Conservation (phyloP, 164 flowering plant species). For the Paratinospora sagittata region DNA sequence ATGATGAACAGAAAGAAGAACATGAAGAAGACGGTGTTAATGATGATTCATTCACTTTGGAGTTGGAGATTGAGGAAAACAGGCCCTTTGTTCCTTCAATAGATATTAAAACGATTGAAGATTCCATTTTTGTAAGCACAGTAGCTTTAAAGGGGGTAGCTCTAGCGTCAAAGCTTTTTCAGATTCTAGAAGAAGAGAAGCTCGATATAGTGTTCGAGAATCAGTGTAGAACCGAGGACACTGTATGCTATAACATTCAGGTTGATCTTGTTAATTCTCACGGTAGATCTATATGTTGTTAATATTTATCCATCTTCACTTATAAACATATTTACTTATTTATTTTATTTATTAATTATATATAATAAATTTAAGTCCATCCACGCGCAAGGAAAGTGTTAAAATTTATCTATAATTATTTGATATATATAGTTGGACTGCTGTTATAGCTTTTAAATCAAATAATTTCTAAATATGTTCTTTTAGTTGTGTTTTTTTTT, state of each 20-base stretch:
- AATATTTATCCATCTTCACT: too few species aligned
- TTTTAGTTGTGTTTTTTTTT: too few species aligned
- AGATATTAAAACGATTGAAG: constrained; percentile 10
- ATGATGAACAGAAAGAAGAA: neutral
- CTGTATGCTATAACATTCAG: constrained; percentile 20
- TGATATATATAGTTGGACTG: too few species aligned
- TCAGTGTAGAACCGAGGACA: constrained; percentile 21
- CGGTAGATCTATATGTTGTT: too few species aligned
- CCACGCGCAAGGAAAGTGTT: too few species aligned
- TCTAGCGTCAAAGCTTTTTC: constrained; percentile 17
- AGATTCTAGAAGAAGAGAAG: constrained; percentile 14
- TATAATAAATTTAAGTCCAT: too few species aligned
- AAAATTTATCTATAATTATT: too few species aligned
- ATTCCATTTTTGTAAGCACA: constrained; percentile 16
- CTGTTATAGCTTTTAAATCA: too few species aligned
- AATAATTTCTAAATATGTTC: too few species aligned
- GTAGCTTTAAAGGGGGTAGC: constrained; percentile 17
- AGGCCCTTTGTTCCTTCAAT: constrained; percentile 17
- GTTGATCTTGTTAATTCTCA: neutral
- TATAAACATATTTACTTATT: too few species aligned
- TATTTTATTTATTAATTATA: too few species aligned
- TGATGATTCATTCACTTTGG: neutral
- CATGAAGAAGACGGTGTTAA: neutral
- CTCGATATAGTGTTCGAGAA: constrained; percentile 20
- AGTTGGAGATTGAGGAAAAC: neutral